A percentile compares a stretch with the other conserved stretches of the same genome.
These are phyloP conservation scores for Coriolopsis trogii DNA, from an alignment of 1,284 basidiomycete genomes.

Conservation along the genomic window DNA sequence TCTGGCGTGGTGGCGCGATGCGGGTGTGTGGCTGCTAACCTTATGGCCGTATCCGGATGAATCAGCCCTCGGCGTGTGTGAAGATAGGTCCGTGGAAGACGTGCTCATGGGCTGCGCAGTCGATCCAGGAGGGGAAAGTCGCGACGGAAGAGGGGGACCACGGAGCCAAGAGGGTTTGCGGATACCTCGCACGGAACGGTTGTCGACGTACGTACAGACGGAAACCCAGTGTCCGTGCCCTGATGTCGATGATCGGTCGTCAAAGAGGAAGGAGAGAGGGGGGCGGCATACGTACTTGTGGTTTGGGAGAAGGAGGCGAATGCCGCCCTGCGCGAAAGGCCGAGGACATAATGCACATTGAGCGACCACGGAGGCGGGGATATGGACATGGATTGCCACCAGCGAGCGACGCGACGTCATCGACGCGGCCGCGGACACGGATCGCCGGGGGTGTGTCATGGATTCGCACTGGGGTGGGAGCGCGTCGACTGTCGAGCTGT, in stretches of 20 bases:
- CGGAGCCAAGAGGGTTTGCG: too few relatives aligned
- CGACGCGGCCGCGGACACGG: conserved; percentile 7
- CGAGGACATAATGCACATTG: conserved; percentile 11
- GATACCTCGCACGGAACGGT: too few relatives aligned
- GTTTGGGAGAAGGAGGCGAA: background rate
- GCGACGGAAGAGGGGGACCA: too few relatives aligned
- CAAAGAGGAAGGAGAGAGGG: background rate
- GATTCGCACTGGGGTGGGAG: conserved; percentile 12
- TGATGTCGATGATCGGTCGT: background rate
- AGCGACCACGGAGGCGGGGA: conserved; percentile 9
- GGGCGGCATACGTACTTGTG: background rate
- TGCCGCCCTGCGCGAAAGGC: background rate
- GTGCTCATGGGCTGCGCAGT: too few relatives aligned
- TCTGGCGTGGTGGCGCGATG: too few relatives aligned
- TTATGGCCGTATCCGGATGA: too few relatives aligned
- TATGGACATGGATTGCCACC: conserved; percentile 5
- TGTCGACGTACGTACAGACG: too few relatives aligned
- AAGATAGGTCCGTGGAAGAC: too few relatives aligned
- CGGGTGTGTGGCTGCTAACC: too few relatives aligned
- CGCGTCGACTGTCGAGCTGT: background rate
- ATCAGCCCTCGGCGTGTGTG: too few relatives aligned
- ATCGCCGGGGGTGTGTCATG: conserved; percentile 9
- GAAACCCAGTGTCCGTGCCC: background rate
- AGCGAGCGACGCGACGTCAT: conserved; percentile 4
- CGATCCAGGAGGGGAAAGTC: too few relatives aligned